Evolutionary conservation across 345 rosid species (phyloP).

Genomic region (Ricinus communis): DNA sequence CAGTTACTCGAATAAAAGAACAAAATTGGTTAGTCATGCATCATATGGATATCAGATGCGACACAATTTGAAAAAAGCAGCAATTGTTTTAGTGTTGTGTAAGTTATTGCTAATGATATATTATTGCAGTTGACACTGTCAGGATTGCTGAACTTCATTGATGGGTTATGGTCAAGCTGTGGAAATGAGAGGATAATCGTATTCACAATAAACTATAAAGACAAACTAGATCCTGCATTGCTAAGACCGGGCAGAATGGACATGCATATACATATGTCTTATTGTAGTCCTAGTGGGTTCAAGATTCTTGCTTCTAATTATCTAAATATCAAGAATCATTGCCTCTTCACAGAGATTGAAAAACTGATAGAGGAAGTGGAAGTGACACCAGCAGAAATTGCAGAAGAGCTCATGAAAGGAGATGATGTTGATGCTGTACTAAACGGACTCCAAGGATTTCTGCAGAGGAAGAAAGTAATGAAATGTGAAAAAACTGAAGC

Average conservation of each 20-base stretch:
- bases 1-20: too few species aligned
- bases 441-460: constrained; percentile 24
- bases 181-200: constrained; percentile 53
- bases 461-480: constrained; percentile 3
- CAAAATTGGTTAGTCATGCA: too few species aligned
- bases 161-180: constrained; percentile 53
- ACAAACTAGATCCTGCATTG: constrained; percentile 47
- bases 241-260: constrained; percentile 60
- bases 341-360: constrained; percentile 34
- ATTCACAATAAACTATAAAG: constrained; percentile 48
- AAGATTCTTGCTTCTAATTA: constrained; percentile 41
- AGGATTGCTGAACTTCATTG: constrained; percentile 47
- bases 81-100: constrained; percentile 1
- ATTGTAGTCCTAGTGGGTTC: constrained; percentile 41
- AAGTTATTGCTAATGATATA: not conserved
- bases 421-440: constrained; percentile 21
- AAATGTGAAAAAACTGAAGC: not conserved
- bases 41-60: too few species aligned
- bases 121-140: constrained; percentile 39
- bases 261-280: constrained; percentile 50
- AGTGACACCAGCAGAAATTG: constrained; percentile 56
- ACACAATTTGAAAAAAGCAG: too few species aligned
- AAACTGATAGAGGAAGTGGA: constrained; percentile 26
- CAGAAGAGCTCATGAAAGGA: constrained; percentile 49
- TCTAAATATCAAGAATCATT: constrained; percentile 34